A percentile compares a stretch with the other conserved stretches of the same genome.
Conservation (phyloP, 805 yeast species). For the Jamesozyma lodderae region DNA sequence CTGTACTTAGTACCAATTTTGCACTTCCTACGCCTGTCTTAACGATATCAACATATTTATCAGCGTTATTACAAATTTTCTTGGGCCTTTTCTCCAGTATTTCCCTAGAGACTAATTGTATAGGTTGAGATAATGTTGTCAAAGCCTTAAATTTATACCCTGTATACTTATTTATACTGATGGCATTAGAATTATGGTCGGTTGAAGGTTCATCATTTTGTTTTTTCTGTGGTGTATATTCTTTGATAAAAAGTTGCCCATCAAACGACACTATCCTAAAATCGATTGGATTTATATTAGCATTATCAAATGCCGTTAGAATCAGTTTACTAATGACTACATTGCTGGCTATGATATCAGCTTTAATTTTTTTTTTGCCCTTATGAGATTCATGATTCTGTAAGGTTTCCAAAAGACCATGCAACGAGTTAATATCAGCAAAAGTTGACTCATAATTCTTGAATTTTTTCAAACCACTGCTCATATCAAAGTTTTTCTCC, state of each 20-base stretch:
- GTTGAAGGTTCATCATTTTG: neutral
- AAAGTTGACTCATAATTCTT: slow-evolving; percentile 45
- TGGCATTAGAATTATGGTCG: slow-evolving; percentile 7
- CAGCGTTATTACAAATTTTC: slow-evolving; percentile 55
- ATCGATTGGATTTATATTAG: slow-evolving; percentile 44
- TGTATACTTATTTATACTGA: slow-evolving; percentile 39
- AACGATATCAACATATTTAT: slow-evolving; percentile 75
- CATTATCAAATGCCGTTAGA: slow-evolving; percentile 43
- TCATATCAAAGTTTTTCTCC: slow-evolving; percentile 54
- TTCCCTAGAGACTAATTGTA: slow-evolving; percentile 58
- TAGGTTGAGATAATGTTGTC: slow-evolving; percentile 66
- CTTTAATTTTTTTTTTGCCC: slow-evolving; percentile 35
- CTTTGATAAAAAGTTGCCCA: slow-evolving; percentile 60
- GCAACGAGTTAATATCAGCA: slow-evolving; percentile 33
- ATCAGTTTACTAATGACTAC: slow-evolving; percentile 68
- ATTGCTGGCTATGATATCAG: slow-evolving; percentile 73
- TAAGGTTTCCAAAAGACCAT: slow-evolving; percentile 49
- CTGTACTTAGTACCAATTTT: slow-evolving; percentile 70
- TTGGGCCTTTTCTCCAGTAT: slow-evolving; percentile 59
- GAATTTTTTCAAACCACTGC: slow-evolving; percentile 55
- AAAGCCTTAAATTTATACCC: slow-evolving; percentile 84
- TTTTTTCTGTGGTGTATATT: slow-evolving; percentile 15
- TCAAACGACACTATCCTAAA: slow-evolving; percentile 63
- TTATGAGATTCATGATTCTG: slow-evolving; percentile 42
- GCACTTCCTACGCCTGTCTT: slow-evolving; percentile 74